phyloP scores from a whole-genome alignment of 371 early-diverging fungal genomes.

The Mucor sp. region DNA sequence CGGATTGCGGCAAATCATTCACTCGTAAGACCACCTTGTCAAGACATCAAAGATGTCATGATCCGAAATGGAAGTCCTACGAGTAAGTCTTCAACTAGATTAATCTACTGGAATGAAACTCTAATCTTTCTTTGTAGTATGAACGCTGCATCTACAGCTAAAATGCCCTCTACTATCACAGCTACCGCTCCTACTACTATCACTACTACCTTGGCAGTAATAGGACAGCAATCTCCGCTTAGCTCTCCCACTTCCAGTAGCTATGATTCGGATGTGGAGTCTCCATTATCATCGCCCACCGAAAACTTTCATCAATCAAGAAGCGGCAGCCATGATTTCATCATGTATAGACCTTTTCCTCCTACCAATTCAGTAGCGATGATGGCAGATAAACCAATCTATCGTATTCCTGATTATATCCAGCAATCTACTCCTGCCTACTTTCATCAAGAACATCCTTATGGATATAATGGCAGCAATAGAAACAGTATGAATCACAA shows the following conservation, averaged over 20 bases:
- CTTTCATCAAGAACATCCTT: not conserved
- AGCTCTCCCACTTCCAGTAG: conserved; percentile 27
- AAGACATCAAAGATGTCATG: conserved; percentile 63
- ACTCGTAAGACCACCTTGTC: conserved; percentile 72
- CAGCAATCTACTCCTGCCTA: not conserved
- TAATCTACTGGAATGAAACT: not conserved
- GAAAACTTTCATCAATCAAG: conserved; percentile 15
- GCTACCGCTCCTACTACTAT: not conserved
- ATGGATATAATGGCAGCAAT: not conserved
- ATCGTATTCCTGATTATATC: conserved; percentile 20
- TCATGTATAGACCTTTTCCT: conserved; percentile 12
- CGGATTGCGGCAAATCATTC: conserved; percentile 60
- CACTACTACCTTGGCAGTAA: conserved; percentile 4
- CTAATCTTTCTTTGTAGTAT: not conserved
- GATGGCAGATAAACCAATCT: conserved; percentile 11
- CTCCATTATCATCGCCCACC: conserved; percentile 29
- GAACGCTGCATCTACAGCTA: not conserved
- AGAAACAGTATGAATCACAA: not conserved
- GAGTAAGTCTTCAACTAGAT: conserved; percentile 13
- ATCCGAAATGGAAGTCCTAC: conserved; percentile 34
- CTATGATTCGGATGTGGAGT: conserved; percentile 38
- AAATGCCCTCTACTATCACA: not conserved
- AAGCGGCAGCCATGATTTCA: not conserved
- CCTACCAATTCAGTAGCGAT: conserved; percentile 15
- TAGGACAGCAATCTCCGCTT: conserved; percentile 17